Conservation (phyloP, 805 yeast species). For the Clavispora phyllophila region DNA sequence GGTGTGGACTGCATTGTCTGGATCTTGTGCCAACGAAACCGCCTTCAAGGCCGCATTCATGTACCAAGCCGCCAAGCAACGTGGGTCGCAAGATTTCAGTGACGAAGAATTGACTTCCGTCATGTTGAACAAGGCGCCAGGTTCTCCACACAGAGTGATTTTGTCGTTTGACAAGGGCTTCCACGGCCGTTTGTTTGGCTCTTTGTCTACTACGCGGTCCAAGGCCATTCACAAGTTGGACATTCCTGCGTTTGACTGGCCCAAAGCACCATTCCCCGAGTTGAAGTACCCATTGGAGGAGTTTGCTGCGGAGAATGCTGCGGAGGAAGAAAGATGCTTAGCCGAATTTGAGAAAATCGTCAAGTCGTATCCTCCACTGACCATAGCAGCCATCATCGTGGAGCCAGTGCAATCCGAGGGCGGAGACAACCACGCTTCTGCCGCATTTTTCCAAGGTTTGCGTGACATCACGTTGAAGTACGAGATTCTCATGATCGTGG, state of each 20-base stretch:
- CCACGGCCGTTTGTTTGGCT: conserved; percentile 55
- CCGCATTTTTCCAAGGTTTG: conserved; percentile 56
- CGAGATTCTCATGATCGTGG: conserved; percentile 57
- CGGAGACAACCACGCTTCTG: conserved; percentile 69
- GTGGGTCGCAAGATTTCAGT: conserved; percentile 45
- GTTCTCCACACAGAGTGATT: conserved; percentile 48
- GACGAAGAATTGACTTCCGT: conserved; percentile 42
- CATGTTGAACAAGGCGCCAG: conserved; percentile 49
- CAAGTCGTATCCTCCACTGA: conserved; percentile 29
- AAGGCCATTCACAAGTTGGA: conserved; percentile 55
- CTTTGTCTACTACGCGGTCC: conserved; percentile 51
- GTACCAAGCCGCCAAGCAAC: conserved; percentile 51
- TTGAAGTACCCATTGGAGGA: conserved; percentile 39
- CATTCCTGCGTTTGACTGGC: conserved; percentile 59
- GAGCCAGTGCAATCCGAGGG: conserved; percentile 73
- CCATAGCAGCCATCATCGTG: conserved; percentile 49
- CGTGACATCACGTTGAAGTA: conserved; percentile 55
- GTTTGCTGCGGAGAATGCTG: conserved; percentile 34
- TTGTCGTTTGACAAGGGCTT: conserved; percentile 51
- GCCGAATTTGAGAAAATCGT: conserved; percentile 37
- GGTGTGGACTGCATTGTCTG: conserved; percentile 63
- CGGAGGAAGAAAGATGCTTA: conserved; percentile 46
- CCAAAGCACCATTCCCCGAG: conserved; percentile 44
- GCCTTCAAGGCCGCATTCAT: conserved; percentile 70
- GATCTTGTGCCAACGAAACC: conserved; percentile 67